Conservation (phyloP, 768 basidiomycete genomes). For the Fibroporia radiculosa region DNA sequence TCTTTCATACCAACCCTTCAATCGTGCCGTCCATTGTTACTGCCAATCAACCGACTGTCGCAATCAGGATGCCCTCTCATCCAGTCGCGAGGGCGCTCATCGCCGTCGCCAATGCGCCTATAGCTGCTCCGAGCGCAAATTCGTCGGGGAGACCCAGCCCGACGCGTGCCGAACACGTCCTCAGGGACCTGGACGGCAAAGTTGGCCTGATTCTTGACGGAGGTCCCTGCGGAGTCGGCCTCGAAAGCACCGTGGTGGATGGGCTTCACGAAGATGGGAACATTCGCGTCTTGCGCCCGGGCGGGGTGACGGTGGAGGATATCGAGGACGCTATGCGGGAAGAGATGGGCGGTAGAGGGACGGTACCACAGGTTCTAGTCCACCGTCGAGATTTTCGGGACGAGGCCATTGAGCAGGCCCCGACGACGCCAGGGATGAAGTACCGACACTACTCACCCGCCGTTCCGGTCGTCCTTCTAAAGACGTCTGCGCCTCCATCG, state of each 20-base stretch:
- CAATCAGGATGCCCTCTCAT: conserved; percentile 91
- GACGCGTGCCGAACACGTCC: conserved; percentile 81
- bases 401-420: conserved; percentile 60
- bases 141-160: conserved; percentile 92
- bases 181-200: conserved; percentile 68
- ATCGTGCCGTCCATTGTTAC: conserved; percentile 71
- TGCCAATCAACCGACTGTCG: conserved; percentile 74
- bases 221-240: conserved; percentile 81
- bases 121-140: conserved; percentile 95
- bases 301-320: conserved; percentile 88
- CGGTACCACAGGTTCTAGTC: conserved; percentile 60
- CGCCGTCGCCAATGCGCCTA: conserved; percentile 57
- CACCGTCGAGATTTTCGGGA: conserved; percentile 74
- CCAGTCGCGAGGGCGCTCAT: conserved; percentile 89
- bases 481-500: conserved; percentile 39
- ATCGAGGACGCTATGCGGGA: conserved; percentile 53
- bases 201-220: conserved; percentile 82
- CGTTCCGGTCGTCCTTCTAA: conserved; percentile 75
- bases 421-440: conserved; percentile 98
- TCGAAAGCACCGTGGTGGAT: conserved; percentile 95
- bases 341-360: conserved; percentile 24
- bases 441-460: conserved; percentile 95
- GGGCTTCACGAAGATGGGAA: conserved; percentile 69
- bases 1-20: conserved; percentile 69
- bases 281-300: conserved; percentile 81